A percentile compares a stretch with the other conserved stretches of the same genome.
phyloP scores from a whole-genome alignment of 2,329 filamentous ascomycete species.

The Pseudogymnoascus sp. region DNA sequence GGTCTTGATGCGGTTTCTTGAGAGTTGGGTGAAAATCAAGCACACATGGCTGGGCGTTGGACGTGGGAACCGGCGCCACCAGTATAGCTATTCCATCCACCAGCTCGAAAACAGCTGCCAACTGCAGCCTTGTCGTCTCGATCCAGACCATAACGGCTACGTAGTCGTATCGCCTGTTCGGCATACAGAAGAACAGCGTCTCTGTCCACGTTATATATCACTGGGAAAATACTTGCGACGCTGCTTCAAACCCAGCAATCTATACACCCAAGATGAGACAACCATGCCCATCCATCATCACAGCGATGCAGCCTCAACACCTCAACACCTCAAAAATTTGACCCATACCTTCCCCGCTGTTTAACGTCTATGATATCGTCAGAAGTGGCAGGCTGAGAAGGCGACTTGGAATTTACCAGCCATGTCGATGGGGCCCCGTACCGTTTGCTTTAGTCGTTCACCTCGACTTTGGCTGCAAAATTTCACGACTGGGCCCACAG shows the following conservation, averaged over 20 bases:
- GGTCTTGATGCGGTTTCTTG: background rate
- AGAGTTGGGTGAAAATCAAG: background rate
- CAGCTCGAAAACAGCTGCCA: background rate
- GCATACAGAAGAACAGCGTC: background rate
- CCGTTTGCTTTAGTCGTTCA: background rate
- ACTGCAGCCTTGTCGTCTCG: background rate
- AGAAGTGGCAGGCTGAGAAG: background rate
- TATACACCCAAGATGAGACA: background rate
- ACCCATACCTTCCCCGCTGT: background rate
- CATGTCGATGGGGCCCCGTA: background rate
- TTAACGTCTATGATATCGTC: background rate
- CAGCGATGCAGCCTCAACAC: background rate
- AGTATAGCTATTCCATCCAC: conserved; percentile 2
- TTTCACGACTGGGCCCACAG: background rate
- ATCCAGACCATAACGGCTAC: background rate
- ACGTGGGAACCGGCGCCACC: background rate
- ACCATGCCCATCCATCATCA: background rate
- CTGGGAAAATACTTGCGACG: background rate
- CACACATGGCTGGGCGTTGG: background rate
- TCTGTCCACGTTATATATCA: background rate
- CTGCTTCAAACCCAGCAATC: background rate
- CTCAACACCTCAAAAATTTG: background rate
- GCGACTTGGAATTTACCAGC: background rate
- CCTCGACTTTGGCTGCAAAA: background rate
- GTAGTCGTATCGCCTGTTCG: background rate